Base-by-base conservation (phyloP, 208 protist genomes). In the Trypanosoma lewisi region DNA sequence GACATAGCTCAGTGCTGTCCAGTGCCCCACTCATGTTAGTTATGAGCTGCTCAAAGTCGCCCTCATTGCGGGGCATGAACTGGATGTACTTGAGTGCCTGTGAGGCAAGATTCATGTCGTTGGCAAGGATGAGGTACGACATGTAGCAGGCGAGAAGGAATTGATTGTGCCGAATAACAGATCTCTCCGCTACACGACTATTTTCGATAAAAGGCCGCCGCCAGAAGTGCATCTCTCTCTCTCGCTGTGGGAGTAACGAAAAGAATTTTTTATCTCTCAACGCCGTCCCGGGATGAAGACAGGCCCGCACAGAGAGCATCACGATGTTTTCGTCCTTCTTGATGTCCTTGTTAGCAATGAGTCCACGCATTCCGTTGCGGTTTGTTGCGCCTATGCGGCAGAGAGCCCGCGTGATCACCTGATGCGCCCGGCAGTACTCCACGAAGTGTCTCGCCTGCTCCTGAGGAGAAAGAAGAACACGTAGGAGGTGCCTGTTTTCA, bases 301-400 rank as follows among this genome's bases (percentile, higher is more conserved):
- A 87, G 17, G 87, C 83, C 16, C 79, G 72, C 51, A 75, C 71
- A 7, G 82, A 75, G 56, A 93, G 67, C 71, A 90, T 85, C 27
- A 85, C 83, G 27, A 93, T 65, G 53, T 90, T 93, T 28, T 89
- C 83, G 57, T 85, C 73, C 69, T 79, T 82, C 6, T 60, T 50
- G 34, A 93, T 90, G 62, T 91, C 71, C 49, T 82, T 80, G 58
- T 84, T 89, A 5, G 87, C 87, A 36, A 93, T 81, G 49, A 93
- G 79, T 3, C 87, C 83, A 27, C 87, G 77, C 50, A 93, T 54
- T 14, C 56, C 68, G 28, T 34, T 63, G 19, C 54, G 56, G 7
- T 33, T 33, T 61, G 66, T 66, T 33, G 21, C 34, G 41, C 87
- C 87, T 28, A 93, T 72, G 17, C 77, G 78, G 39, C 81, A 86